These are phyloP conservation scores for Backusella liffmaniae DNA, from an alignment of 192 early-diverging fungal genomes.

Conservation along the genomic window DNA sequence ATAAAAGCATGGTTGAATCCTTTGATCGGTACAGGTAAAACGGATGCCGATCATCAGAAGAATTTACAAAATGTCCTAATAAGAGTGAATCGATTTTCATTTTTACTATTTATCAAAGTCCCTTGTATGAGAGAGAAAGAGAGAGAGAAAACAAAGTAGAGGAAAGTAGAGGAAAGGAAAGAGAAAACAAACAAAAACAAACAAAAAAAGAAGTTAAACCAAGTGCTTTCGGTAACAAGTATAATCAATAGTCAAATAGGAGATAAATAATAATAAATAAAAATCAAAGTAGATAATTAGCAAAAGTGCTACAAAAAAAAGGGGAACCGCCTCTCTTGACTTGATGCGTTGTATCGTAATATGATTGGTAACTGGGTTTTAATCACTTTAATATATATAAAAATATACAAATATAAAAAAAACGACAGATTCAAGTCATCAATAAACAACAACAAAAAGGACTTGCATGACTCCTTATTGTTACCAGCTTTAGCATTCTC, in stretches of 20 bases:
- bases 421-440: background rate
- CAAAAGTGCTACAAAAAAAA: background rate
- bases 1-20: slow-evolving; percentile 8
- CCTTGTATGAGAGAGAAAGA: background rate
- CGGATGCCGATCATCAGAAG: background rate
- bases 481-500: background rate
- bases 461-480: slow-evolving; percentile 1
- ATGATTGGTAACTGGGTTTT: background rate
- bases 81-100: slow-evolving; percentile 12
- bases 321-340: background rate
- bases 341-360: background rate
- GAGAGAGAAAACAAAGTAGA: background rate
- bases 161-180: background rate
- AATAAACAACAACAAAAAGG: background rate
- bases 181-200: background rate
- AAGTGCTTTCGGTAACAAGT: background rate
- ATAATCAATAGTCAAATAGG: background rate
- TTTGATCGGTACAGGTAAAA: slow-evolving; percentile 9
- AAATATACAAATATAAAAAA: background rate
- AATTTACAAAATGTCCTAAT: slow-evolving; percentile 2
- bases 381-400: background rate
- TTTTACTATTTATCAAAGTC: background rate
- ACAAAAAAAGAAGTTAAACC: background rate
- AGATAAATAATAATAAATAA: background rate
- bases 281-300: background rate